Evolutionary conservation across 2,329 filamentous ascomycete genomes (phyloP).

Genomic region (Aspergillus sp.): DNA sequence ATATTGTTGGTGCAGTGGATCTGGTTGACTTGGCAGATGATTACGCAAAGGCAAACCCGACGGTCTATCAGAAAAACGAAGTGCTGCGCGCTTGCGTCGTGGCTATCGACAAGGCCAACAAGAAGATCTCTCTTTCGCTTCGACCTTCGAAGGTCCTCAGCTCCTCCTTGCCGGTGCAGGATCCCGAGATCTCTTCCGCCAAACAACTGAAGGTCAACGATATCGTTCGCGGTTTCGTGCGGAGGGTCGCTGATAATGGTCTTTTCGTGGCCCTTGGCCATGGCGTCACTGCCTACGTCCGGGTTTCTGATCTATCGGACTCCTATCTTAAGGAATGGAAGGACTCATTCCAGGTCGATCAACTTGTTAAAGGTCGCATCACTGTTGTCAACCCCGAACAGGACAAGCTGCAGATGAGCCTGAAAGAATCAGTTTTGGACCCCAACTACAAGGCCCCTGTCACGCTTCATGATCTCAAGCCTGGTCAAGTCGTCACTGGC

Average conservation of each 20-base stretch:
- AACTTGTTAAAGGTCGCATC: slow-evolving; percentile 86
- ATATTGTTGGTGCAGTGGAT: slow-evolving; percentile 74
- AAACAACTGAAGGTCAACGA: slow-evolving; percentile 75
- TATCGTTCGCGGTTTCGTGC: slow-evolving; percentile 86
- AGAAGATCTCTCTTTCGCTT: slow-evolving; percentile 76
- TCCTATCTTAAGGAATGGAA: slow-evolving; percentile 95
- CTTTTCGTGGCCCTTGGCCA: slow-evolving; percentile 83
- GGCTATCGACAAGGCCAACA: slow-evolving; percentile 77
- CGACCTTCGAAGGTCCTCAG: slow-evolving; percentile 87
- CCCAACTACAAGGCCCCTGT: slow-evolving; percentile 72
- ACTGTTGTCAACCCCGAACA: slow-evolving; percentile 66
- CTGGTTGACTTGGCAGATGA: slow-evolving; percentile 84
- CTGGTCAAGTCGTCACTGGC: slow-evolving; percentile 80
- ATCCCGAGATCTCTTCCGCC: slow-evolving; percentile 71
- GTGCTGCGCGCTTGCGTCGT: slow-evolving; percentile 84
- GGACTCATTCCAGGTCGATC: slow-evolving; percentile 78
- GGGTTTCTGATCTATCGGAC: slow-evolving; percentile 86
- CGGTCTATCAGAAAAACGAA: slow-evolving; percentile 77
- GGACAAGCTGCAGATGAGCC: slow-evolving; percentile 76
- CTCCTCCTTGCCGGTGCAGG: slow-evolving; percentile 76
- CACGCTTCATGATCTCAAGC: slow-evolving; percentile 73
- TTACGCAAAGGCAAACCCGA: slow-evolving; percentile 75
- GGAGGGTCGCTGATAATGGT: slow-evolving; percentile 84
- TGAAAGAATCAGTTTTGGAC: slow-evolving; percentile 83
- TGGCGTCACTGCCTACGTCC: slow-evolving; percentile 76